Evolutionary conservation across 257 asterid species (phyloP).

Genomic region (Orobanche coerulescens): DNA sequence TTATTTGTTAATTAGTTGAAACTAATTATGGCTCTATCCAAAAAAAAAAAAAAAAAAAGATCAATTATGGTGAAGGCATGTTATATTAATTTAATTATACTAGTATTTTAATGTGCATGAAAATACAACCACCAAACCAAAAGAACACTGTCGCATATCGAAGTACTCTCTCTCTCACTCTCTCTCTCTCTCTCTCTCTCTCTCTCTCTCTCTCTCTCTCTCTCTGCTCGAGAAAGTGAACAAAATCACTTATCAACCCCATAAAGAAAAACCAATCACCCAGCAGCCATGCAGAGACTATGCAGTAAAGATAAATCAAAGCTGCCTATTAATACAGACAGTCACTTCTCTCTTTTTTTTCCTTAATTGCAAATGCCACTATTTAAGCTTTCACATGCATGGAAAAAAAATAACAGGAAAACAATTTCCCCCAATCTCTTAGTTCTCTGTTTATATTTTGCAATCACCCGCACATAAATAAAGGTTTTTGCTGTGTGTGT

Average conservation of each 20-base stretch:
- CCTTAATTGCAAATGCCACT: too few species aligned
- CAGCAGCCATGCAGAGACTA: constrained; percentile 37
- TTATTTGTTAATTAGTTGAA: too few species aligned
- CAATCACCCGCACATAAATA: neutral
- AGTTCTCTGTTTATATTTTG: neutral
- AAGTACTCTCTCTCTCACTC: neutral
- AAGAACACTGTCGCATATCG: neutral
- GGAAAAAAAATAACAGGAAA: neutral
- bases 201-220: neutral
- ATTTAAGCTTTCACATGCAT: too few species aligned
- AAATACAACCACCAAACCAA: constrained; percentile 39
- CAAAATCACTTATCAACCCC: constrained; percentile 36
- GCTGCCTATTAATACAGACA: too few species aligned
- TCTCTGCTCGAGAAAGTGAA: constrained; percentile 24
- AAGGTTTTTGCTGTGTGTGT: too few species aligned
- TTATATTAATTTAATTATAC: too few species aligned
- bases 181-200: neutral
- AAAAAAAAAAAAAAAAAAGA: too few species aligned
- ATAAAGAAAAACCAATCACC: constrained; percentile 41
- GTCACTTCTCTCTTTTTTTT: too few species aligned
- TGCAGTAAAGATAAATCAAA: constrained; percentile 24
- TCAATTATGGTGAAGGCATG: neutral
- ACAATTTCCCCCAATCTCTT: constrained; percentile 10
- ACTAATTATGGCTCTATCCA: too few species aligned
- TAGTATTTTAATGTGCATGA: constrained; percentile 36